Evolutionary conservation across 345 rosid species (phyloP).

Genomic region (Salix suchowensis): DNA sequence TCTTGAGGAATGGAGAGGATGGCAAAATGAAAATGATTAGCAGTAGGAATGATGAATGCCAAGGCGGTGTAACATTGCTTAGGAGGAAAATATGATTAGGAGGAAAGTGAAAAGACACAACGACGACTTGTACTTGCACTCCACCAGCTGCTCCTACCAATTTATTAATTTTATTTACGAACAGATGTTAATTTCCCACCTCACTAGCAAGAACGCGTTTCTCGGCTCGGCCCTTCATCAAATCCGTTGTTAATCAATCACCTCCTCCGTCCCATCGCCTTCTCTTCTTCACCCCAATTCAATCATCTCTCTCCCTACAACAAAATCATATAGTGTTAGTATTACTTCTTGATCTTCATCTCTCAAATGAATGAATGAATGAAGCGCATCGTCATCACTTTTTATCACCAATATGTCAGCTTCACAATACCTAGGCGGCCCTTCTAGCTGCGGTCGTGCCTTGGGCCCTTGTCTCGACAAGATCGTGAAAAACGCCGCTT

Average conservation of each 20-base stretch:
- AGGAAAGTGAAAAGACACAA: no score
- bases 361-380: constrained; percentile 20
- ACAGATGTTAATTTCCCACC: not conserved
- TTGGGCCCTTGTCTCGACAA: constrained; percentile 76
- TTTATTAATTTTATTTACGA: no score
- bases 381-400: not conserved
- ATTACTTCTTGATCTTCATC: constrained; percentile 9
- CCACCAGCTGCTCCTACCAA: no score
- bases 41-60: no score
- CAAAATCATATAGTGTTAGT: not conserved
- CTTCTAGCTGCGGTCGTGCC: constrained; percentile 72
- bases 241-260: not conserved
- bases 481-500: constrained; percentile 89
- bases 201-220: not conserved
- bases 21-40: no score
- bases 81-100: no score
- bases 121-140: no score
- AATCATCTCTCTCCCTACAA: not conserved
- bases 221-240: not conserved
- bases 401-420: constrained; percentile 43
- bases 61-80: no score
- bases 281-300: no score
- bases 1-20: no score
- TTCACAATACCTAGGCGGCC: constrained; percentile 73
- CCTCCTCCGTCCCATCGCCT: no score